A percentile compares a stretch with the other conserved stretches of the same genome.
These are phyloP conservation scores for Coniochaeta pulveracea DNA, from an alignment of 2,329 filamentous ascomycete species.

Conservation along the genomic window DNA sequence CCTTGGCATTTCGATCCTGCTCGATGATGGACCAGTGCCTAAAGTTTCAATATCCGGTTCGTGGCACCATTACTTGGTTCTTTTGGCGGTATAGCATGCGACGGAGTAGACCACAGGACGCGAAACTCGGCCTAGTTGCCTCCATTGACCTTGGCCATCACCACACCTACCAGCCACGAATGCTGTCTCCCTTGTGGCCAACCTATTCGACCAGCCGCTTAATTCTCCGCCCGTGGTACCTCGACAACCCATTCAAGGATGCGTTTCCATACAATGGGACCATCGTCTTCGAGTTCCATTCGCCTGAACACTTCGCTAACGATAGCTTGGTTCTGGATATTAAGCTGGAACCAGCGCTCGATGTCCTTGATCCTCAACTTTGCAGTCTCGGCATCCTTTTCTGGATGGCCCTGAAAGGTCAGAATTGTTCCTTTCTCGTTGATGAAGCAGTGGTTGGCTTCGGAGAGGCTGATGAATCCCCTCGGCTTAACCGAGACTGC, in stretches of 20 bases:
- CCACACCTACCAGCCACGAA: no score
- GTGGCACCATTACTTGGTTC: no score
- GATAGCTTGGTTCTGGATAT: constrained; percentile 17
- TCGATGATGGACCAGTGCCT: no score
- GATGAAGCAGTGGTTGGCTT: constrained; percentile 25
- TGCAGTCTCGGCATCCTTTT: constrained; percentile 27
- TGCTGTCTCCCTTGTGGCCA: no score
- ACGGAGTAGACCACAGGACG: no score
- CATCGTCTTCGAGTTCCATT: constrained; percentile 22
- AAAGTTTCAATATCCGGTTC: no score
- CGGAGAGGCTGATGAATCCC: constrained; percentile 22
- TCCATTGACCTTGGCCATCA: no score
- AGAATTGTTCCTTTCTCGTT: constrained; percentile 25
- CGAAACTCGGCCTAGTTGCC: no score
- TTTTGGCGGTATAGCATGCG: no score
- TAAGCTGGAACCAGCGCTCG: constrained; percentile 23
- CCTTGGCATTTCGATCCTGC: no score
- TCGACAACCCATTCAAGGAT: constrained; percentile 18
- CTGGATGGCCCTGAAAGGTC: constrained; percentile 33
- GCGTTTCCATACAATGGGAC: constrained; percentile 23
- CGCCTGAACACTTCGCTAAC: constrained; percentile 15
- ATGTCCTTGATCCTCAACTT: constrained; percentile 24
- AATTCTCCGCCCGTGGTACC: background rate
- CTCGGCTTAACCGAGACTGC: constrained; percentile 21
- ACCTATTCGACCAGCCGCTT: background rate